phyloP scores from a whole-genome alignment of 129 eudicot genomes.

The Silybum marianum region DNA sequence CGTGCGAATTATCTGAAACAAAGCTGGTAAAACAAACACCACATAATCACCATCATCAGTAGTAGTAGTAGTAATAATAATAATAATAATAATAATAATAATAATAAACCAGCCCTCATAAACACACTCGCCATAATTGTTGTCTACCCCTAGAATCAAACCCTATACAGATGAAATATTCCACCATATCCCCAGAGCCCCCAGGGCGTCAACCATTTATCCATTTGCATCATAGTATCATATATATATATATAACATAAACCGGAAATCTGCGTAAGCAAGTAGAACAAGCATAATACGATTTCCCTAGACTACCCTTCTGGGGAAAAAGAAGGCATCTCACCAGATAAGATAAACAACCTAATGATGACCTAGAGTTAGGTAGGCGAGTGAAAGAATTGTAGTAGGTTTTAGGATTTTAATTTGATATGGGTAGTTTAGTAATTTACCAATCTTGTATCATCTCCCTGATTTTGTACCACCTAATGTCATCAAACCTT shows the following conservation, averaged over 20 bases:
- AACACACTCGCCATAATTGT: background rate
- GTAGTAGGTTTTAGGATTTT: background rate
- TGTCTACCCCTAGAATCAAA: too few relatives aligned
- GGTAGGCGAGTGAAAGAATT: background rate
- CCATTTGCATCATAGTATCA: background rate
- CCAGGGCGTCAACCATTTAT: background rate
- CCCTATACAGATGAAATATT: too few relatives aligned
- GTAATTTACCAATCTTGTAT: background rate
- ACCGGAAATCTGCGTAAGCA: background rate
- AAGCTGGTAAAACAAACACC: slow-evolving; percentile 47
- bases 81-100: too few relatives aligned
- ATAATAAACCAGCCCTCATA: background rate
- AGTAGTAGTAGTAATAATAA: too few relatives aligned
- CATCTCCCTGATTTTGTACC: background rate
- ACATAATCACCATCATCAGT: background rate
- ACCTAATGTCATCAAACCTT: background rate
- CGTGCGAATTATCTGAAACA: slow-evolving; percentile 67
- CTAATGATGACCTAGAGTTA: too few relatives aligned
- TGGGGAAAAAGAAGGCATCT: background rate
- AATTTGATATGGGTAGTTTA: background rate
- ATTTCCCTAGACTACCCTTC: background rate
- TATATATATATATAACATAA: background rate
- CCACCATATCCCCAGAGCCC: too few relatives aligned
- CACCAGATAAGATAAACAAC: background rate
- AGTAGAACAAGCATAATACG: background rate